Evolutionary conservation across 2,329 filamentous ascomycete genomes (phyloP).

Genomic region (Fusarium palustre): DNA sequence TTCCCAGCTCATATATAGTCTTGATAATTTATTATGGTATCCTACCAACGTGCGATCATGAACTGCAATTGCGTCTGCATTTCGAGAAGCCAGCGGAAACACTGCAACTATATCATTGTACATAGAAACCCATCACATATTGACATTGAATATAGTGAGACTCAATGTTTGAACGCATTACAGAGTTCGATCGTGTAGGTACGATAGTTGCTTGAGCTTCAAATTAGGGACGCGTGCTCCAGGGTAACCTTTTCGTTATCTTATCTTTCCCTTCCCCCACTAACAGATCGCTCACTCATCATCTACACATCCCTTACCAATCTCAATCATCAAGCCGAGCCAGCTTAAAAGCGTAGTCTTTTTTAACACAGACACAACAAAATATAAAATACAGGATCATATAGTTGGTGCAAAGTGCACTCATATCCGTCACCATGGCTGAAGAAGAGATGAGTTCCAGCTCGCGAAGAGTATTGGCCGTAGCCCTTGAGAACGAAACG

Average conservation of each 20-base stretch:
- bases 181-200: rapidly evolving
- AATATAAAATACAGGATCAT: rapidly evolving
- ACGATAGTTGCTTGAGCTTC: background rate
- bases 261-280: conserved; percentile 31
- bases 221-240: background rate
- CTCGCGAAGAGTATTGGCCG: conserved; percentile 66
- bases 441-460: conserved; percentile 38
- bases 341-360: background rate
- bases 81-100: rapidly evolving
- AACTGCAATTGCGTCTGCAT: background rate
- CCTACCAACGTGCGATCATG: background rate
- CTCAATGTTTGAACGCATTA: rapidly evolving
- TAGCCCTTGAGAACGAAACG: conserved; percentile 61
- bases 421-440: conserved; percentile 21
- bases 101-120: background rate
- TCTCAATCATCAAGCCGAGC: conserved; percentile 19
- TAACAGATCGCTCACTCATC: conserved; percentile 32
- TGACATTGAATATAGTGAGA: background rate
- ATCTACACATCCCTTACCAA: conserved; percentile 36
- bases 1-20: conserved; percentile 22
- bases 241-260: conserved; percentile 30
- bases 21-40: background rate
- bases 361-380: too few species aligned
- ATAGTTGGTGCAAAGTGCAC: rapidly evolving
- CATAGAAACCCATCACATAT: background rate